phyloP scores from a whole-genome alignment of 257 asterid genomes.

The Rhazya stricta region DNA sequence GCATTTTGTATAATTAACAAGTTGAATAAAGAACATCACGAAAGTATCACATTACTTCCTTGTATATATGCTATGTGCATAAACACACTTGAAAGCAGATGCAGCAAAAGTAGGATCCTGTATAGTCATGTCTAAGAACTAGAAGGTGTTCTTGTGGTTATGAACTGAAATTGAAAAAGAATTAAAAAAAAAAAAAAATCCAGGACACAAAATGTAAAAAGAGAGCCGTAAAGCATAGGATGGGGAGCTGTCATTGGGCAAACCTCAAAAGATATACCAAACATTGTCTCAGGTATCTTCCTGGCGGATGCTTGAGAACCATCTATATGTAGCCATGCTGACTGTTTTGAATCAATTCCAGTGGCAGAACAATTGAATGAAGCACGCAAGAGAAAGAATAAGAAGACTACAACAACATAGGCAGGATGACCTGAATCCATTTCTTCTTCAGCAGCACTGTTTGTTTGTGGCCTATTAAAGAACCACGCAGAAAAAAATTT shows the following conservation, averaged over 20 bases:
- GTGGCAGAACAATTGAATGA: constrained; percentile 38
- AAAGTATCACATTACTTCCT: background rate
- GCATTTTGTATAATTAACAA: background rate
- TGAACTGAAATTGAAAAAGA: background rate
- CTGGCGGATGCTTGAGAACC: constrained; percentile 52
- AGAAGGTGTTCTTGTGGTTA: too few relatives aligned
- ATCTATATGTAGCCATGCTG: constrained; percentile 50
- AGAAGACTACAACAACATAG: constrained; percentile 26
- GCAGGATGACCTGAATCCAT: constrained; percentile 42
- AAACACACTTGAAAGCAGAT: background rate
- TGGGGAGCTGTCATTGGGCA: constrained; percentile 18
- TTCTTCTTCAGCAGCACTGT: constrained; percentile 33
- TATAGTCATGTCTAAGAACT: background rate
- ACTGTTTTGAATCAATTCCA: constrained; percentile 46
- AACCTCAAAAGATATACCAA: constrained; percentile 91
- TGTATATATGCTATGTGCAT: background rate
- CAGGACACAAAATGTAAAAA: background rate
- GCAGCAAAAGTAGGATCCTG: background rate
- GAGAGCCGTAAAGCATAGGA: background rate
- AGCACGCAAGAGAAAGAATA: constrained; percentile 32
- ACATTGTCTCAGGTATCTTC: constrained; percentile 52
- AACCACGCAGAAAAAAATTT: background rate
- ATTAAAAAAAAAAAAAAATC: too few relatives aligned
- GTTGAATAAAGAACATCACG: background rate
- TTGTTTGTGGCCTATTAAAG: constrained; percentile 30